Evolutionary conservation across 208 protist genomes (phyloP).

Genomic region (Herpetomonas muscarum): DNA sequence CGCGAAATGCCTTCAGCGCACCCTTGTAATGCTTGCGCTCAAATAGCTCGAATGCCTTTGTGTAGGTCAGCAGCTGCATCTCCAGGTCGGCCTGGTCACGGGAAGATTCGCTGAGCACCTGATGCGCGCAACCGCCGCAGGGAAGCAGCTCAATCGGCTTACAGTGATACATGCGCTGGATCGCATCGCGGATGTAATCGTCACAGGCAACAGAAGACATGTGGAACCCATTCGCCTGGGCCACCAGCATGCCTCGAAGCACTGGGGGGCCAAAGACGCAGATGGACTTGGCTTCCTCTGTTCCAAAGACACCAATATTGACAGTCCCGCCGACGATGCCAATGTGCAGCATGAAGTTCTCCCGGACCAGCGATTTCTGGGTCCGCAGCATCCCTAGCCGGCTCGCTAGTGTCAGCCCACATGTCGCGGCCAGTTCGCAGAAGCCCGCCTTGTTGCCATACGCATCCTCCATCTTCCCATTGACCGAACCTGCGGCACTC

Average conservation of each 20-base stretch:
- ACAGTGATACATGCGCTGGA: conserved; percentile 8
- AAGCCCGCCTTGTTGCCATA: neutral
- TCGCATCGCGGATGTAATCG: conserved; percentile 10
- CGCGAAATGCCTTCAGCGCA: conserved; percentile 17
- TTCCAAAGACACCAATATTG: conserved; percentile 18
- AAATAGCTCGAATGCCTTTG: conserved; percentile 19
- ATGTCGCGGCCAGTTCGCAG: conserved; percentile 12
- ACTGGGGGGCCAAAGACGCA: conserved; percentile 15
- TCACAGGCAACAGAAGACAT: conserved; percentile 16
- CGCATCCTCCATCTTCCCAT: neutral
- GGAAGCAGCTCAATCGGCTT: conserved; percentile 21
- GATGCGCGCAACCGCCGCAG: conserved; percentile 7
- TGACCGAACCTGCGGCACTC: neutral
- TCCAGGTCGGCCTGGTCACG: conserved; percentile 8
- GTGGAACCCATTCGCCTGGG: conserved; percentile 17
- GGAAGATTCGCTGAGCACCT: conserved; percentile 5
- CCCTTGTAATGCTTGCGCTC: conserved; percentile 19
- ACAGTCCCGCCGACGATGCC: conserved; percentile 18
- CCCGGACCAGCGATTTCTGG: neutral
- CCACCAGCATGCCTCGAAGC: conserved; percentile 14
- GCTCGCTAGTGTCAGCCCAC: conserved; percentile 5
- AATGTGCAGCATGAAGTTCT: conserved; percentile 13
- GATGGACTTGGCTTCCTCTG: conserved; percentile 11
- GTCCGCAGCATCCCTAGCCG: conserved; percentile 7
- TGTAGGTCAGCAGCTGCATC: conserved; percentile 14